Evolutionary conservation across 139 green algal genomes (phyloP), one percentile per base, ranked within the genome.

Genomic region (Trebouxia sp.): DNA sequence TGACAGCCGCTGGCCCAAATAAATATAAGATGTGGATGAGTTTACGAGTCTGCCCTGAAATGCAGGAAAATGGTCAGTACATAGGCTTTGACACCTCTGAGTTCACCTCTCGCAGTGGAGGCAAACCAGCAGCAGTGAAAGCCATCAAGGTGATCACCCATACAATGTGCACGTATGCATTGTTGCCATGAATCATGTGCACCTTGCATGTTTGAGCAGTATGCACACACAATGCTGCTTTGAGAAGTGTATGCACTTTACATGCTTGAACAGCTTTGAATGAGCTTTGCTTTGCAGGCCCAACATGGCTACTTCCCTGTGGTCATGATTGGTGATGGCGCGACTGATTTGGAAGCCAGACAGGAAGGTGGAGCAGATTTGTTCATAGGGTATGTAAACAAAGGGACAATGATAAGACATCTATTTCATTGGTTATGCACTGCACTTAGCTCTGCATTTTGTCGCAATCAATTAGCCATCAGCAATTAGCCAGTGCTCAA

Each of bases 261-360:
- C 50, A 28, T 58, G 3, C 50, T n/a, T n/a, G n/a, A n/a, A n/a
- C n/a, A n/a, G n/a, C 17, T 74, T 45, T 28, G 28, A 50, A n/a
- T n/a, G n/a, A n/a, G n/a, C 50, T 1, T 58, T 1, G 37, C 24
- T 48, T 26, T 82, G 75, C 78, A 93, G 85, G 77, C 78, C 10
- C 83, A 88, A 35, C 83, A 92, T 62, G 88, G 88, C 8, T 92
- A 92, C 83, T 66, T 87, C 26, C 81, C 35, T 1, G 79, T 99
- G 15, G 91, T 98, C 3, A 98, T 98, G 93, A 87, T 99, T 14
- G 97, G 97, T 1, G 97, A 99, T 78, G 97, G 97, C 32, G 95
- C 94, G 1, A 99, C 97, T 0, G 97, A 99, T 80, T 50, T 95
- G 26, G 97, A 99, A 84, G 97, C 97, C 7, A 85, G 91, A 1